A percentile compares a stretch with the other conserved stretches of the same genome.
These are phyloP conservation scores for Trichoderma koningiopsis DNA, from an alignment of 2,329 filamentous ascomycete genomes.

Conservation along the genomic window DNA sequence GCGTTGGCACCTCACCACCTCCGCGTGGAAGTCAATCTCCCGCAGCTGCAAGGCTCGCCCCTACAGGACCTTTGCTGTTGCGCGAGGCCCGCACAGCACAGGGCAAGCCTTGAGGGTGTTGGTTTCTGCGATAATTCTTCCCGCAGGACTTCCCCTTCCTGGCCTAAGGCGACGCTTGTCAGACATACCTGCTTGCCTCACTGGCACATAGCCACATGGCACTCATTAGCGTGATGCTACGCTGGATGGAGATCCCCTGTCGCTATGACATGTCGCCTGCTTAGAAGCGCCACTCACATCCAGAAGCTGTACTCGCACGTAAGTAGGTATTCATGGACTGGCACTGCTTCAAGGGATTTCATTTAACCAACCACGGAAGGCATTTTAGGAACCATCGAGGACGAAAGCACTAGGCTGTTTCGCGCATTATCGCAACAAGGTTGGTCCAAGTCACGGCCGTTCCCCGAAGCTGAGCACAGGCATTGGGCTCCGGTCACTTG, in stretches of 20 bases:
- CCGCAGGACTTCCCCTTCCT: conserved; percentile 25
- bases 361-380: background rate
- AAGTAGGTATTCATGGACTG: background rate
- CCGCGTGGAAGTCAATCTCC: background rate
- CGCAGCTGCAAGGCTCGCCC: background rate
- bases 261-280: conserved; percentile 15
- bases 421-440: background rate
- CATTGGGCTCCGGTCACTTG: background rate
- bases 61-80: background rate
- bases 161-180: conserved; percentile 18
- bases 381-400: background rate
- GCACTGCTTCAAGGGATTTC: background rate
- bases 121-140: conserved; percentile 6
- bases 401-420: background rate
- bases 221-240: conserved; percentile 15
- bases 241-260: conserved; percentile 12
- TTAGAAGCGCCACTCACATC: background rate
- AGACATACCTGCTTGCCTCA: conserved; percentile 16
- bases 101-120: background rate
- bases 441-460: background rate
- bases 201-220: conserved; percentile 25
- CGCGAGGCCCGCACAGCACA: conserved; percentile 4
- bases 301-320: background rate
- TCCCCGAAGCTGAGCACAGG: background rate
- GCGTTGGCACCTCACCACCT: conserved; percentile 15